Evolutionary conservation across 805 yeast species (phyloP).

Genomic region (Aciculoconidium aculeatum): DNA sequence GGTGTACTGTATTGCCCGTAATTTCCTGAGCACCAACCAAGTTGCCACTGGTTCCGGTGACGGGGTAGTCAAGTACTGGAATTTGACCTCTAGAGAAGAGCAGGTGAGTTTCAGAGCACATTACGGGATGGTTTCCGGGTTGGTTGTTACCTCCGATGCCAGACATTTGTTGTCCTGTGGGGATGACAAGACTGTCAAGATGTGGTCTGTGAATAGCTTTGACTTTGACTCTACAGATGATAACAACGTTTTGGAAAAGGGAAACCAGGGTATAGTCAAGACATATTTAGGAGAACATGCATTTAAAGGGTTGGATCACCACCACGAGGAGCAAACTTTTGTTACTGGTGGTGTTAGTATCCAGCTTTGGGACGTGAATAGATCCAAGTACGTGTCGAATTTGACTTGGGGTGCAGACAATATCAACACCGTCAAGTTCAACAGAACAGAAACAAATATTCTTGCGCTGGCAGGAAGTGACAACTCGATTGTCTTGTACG

Average conservation of each 20-base stretch:
- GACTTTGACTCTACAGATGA: conserved; percentile 39
- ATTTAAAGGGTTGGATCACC: conserved; percentile 83
- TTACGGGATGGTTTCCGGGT: conserved; percentile 82
- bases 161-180: conserved; percentile 75
- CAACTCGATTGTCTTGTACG: conserved; percentile 85
- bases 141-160: conserved; percentile 58
- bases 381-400: conserved; percentile 72
- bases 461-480: conserved; percentile 83
- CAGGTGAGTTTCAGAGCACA: conserved; percentile 79
- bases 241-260: conserved; percentile 23
- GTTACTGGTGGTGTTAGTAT: conserved; percentile 90
- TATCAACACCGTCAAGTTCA: conserved; percentile 74
- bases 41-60: conserved; percentile 94
- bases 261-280: conserved; percentile 55
- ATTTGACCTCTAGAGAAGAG: conserved; percentile 73
- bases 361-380: conserved; percentile 84
- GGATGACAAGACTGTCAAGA: conserved; percentile 80
- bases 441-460: conserved; percentile 82
- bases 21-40: conserved; percentile 60
- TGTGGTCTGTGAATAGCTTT: conserved; percentile 72
- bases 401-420: conserved; percentile 97
- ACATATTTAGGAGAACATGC: conserved; percentile 82
- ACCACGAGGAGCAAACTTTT: conserved; percentile 62
- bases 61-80: conserved; percentile 93
- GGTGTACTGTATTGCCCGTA: conserved; percentile 80